phyloP scores from a whole-genome alignment of 139 green algal genomes.

The Desmodesmus armatus region DNA sequence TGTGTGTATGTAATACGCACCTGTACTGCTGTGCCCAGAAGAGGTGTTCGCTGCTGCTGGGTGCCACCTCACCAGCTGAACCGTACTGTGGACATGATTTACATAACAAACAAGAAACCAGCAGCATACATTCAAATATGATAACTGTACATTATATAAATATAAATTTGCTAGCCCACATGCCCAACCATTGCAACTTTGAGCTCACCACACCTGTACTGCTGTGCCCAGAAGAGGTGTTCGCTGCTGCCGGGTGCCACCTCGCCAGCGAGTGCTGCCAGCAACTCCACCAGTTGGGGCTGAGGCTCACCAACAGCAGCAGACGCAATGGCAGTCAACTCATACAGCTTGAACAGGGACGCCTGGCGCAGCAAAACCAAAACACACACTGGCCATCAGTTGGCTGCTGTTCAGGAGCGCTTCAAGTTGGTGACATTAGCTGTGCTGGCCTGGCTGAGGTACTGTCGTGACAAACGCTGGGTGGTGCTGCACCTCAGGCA shows the following conservation, averaged over 20 bases:
- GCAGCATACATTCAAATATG: too few species aligned
- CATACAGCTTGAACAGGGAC: slow-evolving; percentile 50
- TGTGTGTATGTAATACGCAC: too few species aligned
- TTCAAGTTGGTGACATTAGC: not conserved
- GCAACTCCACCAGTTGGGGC: slow-evolving; percentile 48
- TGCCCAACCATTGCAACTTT: too few species aligned
- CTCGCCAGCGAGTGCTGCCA: slow-evolving; percentile 45
- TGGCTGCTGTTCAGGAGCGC: not conserved
- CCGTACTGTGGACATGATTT: too few species aligned
- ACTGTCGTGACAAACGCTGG: not conserved
- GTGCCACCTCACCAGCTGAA: slow-evolving; percentile 37
- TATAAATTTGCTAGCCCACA: too few species aligned
- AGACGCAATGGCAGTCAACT: slow-evolving; percentile 43
- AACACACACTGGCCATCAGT: not conserved
- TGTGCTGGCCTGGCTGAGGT: not conserved
- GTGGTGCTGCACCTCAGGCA: not conserved
- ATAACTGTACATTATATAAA: too few species aligned
- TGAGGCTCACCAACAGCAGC: slow-evolving; percentile 47
- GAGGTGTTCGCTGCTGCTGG: slow-evolving; percentile 48
- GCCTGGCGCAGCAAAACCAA: slow-evolving; percentile 27
- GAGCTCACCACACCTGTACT: slow-evolving; percentile 14
- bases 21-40: slow-evolving; percentile 45
- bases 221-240: slow-evolving; percentile 47
- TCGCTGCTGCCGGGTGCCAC: slow-evolving; percentile 47
- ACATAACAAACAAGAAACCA: too few species aligned